phyloP scores from a whole-genome alignment of 225 moss, liverwort and hornwort species.

The Pseudoscleropodium purum region DNA sequence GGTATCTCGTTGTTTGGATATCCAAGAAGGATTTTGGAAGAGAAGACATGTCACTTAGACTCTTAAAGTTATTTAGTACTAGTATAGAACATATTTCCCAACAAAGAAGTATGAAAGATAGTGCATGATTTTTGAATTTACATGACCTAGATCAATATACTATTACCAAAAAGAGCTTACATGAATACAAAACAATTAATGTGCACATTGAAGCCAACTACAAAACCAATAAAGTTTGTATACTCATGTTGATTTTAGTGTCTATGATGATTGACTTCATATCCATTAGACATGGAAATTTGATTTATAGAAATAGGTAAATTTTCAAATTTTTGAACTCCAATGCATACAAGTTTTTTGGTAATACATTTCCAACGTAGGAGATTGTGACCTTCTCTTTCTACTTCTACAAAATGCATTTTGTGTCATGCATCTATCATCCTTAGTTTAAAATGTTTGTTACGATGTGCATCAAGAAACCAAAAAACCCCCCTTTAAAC shows the following conservation, averaged over 20 bases:
- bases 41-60: neutral
- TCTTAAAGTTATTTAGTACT: neutral
- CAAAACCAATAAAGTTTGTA: neutral
- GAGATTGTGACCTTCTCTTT: neutral
- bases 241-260: neutral
- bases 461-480: neutral
- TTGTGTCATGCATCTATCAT: neutral
- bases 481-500: neutral
- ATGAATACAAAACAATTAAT: neutral
- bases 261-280: neutral
- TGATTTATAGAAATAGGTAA: neutral
- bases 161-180: neutral
- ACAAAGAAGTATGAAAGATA: neutral
- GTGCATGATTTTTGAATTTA: neutral
- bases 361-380: fast-evolving
- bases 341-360: too few relatives aligned
- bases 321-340: neutral
- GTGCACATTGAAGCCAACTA: neutral
- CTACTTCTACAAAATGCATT: neutral
- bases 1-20: too few relatives aligned
- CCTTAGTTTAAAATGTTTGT: neutral
- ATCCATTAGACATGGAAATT: neutral
- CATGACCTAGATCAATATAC: neutral
- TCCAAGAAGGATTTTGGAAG: neutral
- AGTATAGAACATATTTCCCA: neutral